These are phyloP conservation scores for Salix suchowensis DNA, from an alignment of 345 rosid genomes.

Conservation along the genomic window DNA sequence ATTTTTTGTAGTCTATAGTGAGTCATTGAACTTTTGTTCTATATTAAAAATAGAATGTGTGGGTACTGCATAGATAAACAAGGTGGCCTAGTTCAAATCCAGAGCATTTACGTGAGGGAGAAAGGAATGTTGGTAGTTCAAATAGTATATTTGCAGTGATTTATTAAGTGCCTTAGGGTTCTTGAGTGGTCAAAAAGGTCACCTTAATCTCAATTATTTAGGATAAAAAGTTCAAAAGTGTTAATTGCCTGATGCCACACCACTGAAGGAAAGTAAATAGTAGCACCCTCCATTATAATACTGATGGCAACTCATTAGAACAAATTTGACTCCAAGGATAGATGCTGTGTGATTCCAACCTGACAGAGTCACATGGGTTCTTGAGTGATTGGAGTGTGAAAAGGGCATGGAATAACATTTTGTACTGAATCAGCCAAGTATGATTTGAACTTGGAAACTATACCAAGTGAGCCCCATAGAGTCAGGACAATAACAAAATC, in stretches of 20 bases:
- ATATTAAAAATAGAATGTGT: neutral
- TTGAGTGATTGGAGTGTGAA: slow-evolving; percentile 20
- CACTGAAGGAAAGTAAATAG: slow-evolving; percentile 1
- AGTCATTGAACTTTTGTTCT: neutral
- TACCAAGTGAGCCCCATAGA: slow-evolving; percentile 19
- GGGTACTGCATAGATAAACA: neutral
- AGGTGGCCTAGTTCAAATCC: neutral
- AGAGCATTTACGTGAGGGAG: neutral
- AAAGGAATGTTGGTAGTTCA: neutral
- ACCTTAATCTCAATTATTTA: neutral
- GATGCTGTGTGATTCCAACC: slow-evolving; percentile 20
- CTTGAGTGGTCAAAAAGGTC: neutral
- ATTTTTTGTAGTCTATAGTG: neutral
- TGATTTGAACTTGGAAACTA: slow-evolving; percentile 10
- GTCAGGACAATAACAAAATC: neutral
- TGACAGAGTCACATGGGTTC: slow-evolving; percentile 35
- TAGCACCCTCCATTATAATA: neutral
- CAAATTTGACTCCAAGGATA: slow-evolving; percentile 20
- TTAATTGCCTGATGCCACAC: neutral
- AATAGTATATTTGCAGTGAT: neutral
- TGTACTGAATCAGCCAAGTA: neutral
- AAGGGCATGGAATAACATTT: slow-evolving; percentile 16
- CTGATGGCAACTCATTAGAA: slow-evolving; percentile 10
- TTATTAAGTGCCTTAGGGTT: slow-evolving; percentile 11
- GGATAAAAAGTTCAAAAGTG: neutral